Base-by-base conservation (phyloP, 106 monocot species). In the Xerophyta viscosa region DNA sequence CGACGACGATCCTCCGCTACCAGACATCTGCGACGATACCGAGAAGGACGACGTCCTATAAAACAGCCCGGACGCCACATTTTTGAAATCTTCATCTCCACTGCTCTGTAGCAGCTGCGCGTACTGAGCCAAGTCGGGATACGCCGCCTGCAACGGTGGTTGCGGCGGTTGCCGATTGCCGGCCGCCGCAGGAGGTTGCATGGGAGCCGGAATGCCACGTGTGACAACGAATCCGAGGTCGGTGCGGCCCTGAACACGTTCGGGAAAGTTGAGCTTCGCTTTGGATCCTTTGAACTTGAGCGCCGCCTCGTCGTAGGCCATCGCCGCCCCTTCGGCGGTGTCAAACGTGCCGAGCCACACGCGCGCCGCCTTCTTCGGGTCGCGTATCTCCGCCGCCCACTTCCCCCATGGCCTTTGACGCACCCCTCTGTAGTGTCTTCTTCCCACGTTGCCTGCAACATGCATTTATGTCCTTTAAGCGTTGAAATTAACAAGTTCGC, bases 291-390 rank as follows among this genome's bases (percentile, higher is more conserved):
- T 86, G 69, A 86, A 76, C 50, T 54, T 37, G 3, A 86, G 61
- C 3, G 86, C 86, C 0, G 80, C 86, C 48, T 80, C 76, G 48
- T 86, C 86, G 62, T 86, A 86, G 45, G 86, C 86, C 13, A 57
- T 54, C 31, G 78, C 82, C 0, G 88, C 88, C 21, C 48, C 82
- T 61, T 88, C 82, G 2, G 87, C 82, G 3, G 78, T 88, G 54
- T 88, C 82, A 41, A 88, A 88, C 51, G 87, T 82, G 22, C 82
- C 88, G 1, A 88, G 72, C 88, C 88, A 88, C 10, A 88, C 88
- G 3, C 88, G 61, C 9, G 77, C 77, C 0, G 82, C 78, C 58
- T 79, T 88, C 50, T 72, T 76, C 6, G 88, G 88, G 43, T 88
- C 88, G 17, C 88, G 58, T 48, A 88, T 88, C 69, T 88, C 88